phyloP scores from a whole-genome alignment of 2,329 filamentous ascomycete species.

The Exophiala lecanii-corni region DNA sequence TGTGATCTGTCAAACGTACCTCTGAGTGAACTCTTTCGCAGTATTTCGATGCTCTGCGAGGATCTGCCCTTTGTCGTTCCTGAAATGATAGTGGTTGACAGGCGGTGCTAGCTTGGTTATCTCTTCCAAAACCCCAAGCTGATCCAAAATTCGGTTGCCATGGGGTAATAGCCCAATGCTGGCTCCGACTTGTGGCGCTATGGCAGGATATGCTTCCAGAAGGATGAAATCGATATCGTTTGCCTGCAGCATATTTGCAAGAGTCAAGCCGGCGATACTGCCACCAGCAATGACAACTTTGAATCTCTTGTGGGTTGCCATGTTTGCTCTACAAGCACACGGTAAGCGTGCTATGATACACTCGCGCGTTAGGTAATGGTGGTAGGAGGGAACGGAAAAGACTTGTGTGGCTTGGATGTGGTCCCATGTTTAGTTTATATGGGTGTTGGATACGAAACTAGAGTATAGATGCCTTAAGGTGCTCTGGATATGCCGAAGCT shows the following conservation, averaged over 20 bases:
- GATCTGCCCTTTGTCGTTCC: not conserved
- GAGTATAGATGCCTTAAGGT: too few species aligned
- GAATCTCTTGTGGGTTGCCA: too few species aligned
- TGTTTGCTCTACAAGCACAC: too few species aligned
- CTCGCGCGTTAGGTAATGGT: too few species aligned
- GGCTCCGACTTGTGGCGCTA: slow-evolving; percentile 46
- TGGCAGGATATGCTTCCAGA: slow-evolving; percentile 40
- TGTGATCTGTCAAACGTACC: not conserved
- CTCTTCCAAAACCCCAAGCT: slow-evolving; percentile 41
- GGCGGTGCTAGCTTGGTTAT: slow-evolving; percentile 18
- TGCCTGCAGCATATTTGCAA: slow-evolving; percentile 45
- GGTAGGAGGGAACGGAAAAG: too few species aligned
- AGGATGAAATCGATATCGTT: slow-evolving; percentile 47
- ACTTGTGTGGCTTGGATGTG: too few species aligned
- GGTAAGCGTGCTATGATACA: too few species aligned
- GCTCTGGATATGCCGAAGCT: too few species aligned
- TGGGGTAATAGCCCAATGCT: slow-evolving; percentile 44
- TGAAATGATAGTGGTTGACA: not conserved
- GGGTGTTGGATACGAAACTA: too few species aligned
- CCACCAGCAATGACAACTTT: slow-evolving; percentile 47
- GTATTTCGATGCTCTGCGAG: not conserved
- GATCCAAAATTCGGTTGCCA: slow-evolving; percentile 46
- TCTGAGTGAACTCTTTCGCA: not conserved
- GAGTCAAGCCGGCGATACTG: slow-evolving; percentile 44
- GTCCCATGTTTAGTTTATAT: too few species aligned